Evolutionary conservation across 2,329 filamentous ascomycete genomes (phyloP), one percentile per base, ranked within the genome.

Genomic region (Trichophyton verrucosum): DNA sequence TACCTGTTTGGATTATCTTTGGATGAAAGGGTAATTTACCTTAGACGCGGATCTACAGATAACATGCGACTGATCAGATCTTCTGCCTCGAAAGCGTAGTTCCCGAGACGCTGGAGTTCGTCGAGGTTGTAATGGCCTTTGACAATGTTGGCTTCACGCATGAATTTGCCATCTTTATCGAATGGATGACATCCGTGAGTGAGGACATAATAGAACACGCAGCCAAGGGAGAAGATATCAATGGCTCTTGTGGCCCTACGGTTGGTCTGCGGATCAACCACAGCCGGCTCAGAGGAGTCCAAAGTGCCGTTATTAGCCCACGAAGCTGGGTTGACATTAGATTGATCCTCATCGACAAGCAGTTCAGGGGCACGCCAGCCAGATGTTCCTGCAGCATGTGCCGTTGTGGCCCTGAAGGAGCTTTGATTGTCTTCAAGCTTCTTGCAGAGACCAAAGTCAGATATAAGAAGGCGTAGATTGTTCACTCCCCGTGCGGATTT

Each of bases 171-270:
- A 61, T 94, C 91, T 64, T 91, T 91, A 71, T 96, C 92, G 68
- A 95, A 99, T 0, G 94, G 94, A 72, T 99, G 94, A 1, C 82
- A 84, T 15, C 94, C 94, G 64, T 91, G 88, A 1, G 92, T 96
- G 62, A 99, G 80, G n/a, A 97, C 91, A 72, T 96, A 99, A 76
- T 91, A 97, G 78, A 96, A 99, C n/a, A 99, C 91, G 59, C 96
- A 87, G 1, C 94, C 94, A 40, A 99, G 82, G 0, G 91, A 96
- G 76, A 99, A 99, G 27, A 99, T 96, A 71, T 99, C 94, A 63
- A 97, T 96, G 7, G 94, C 89, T 53, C 94, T 87, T 53, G 95
- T 99, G 5, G 95, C 92, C 58, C 94, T 88, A 62, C 91, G 86
- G 66, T 84, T 85, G 3, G 78, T 80, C 57, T 79, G 66, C 69